phyloP scores from a whole-genome alignment of 2,329 filamentous ascomycete species.

The Talaromyces pinophilus region DNA sequence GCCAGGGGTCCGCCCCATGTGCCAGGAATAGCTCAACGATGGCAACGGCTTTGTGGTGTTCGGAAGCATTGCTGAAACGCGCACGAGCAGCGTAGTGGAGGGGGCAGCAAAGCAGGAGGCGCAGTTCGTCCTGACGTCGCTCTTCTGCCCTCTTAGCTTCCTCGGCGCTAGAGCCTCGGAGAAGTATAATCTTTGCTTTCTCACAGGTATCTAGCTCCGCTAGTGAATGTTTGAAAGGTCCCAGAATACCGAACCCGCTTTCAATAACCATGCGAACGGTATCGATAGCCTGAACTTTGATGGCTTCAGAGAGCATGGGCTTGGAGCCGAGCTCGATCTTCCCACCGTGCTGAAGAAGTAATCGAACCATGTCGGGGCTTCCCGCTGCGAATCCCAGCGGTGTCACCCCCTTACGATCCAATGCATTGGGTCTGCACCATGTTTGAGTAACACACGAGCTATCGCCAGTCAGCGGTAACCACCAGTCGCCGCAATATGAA shows the following conservation, averaged over 20 bases:
- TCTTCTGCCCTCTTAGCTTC: background rate
- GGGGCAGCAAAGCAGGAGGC: slow-evolving; percentile 19
- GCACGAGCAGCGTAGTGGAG: slow-evolving; percentile 27
- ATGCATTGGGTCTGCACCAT: slow-evolving; percentile 5
- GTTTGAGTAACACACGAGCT: slow-evolving; percentile 14
- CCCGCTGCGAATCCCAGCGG: background rate
- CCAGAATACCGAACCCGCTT: background rate
- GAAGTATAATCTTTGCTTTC: background rate
- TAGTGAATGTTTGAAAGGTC: background rate
- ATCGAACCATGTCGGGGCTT: background rate
- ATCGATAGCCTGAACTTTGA: slow-evolving; percentile 8
- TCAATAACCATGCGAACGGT: slow-evolving; percentile 5
- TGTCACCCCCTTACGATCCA: background rate
- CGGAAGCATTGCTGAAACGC: slow-evolving; percentile 25
- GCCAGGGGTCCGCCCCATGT: slow-evolving; percentile 26
- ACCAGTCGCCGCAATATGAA: slow-evolving; percentile 16
- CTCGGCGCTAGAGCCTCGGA: background rate
- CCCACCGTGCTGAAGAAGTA: slow-evolving; percentile 1
- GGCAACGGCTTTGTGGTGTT: slow-evolving; percentile 23
- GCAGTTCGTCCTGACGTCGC: background rate
- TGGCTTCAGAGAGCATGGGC: slow-evolving; percentile 7
- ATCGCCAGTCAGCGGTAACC: slow-evolving; percentile 23
- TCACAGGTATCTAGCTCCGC: background rate
- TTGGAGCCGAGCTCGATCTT: slow-evolving; percentile 23
- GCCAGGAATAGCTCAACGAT: slow-evolving; percentile 25